A percentile compares a stretch with the other conserved stretches of the same genome.
These are phyloP conservation scores for Colletotrichum falcatum DNA, from an alignment of 2,329 filamentous ascomycete species.

Conservation along the genomic window DNA sequence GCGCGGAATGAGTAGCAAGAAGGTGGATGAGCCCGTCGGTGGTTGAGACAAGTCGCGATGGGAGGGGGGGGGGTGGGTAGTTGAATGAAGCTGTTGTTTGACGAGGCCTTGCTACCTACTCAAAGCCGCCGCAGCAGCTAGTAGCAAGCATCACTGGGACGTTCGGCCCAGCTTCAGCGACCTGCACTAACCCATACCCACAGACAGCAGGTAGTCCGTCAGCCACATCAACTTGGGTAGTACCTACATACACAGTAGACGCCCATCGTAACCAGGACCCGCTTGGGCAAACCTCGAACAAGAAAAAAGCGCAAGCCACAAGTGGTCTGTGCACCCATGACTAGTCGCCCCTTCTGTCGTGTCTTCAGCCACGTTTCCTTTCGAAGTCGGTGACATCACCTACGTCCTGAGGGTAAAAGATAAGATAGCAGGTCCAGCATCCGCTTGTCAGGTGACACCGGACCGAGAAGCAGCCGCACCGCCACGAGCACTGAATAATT, in stretches of 20 bases:
- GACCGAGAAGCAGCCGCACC: conserved; percentile 22
- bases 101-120: conserved; percentile 30
- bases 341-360: background rate
- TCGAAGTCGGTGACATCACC: conserved; percentile 39
- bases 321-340: conserved; percentile 1
- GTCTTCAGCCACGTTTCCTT: conserved; percentile 10
- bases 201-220: conserved; percentile 10
- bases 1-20: conserved; percentile 11
- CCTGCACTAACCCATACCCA: background rate
- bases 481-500: conserved; percentile 33
- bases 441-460: conserved; percentile 26
- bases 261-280: background rate
- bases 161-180: conserved; percentile 35
- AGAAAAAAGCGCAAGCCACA: background rate
- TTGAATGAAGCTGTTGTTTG: conserved; percentile 40
- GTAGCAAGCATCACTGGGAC: conserved; percentile 37
- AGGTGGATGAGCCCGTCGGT: conserved; percentile 21
- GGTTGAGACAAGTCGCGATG: conserved; percentile 30
- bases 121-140: conserved; percentile 26
- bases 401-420: conserved; percentile 3
- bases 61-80: conserved; percentile 20
- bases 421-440: conserved; percentile 21
- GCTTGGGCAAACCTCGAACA: background rate
- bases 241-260: no score
- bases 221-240: conserved; percentile 16